Base-by-base conservation (phyloP, 2,329 filamentous ascomycete species). In the Chaetoscypha palmicola region DNA sequence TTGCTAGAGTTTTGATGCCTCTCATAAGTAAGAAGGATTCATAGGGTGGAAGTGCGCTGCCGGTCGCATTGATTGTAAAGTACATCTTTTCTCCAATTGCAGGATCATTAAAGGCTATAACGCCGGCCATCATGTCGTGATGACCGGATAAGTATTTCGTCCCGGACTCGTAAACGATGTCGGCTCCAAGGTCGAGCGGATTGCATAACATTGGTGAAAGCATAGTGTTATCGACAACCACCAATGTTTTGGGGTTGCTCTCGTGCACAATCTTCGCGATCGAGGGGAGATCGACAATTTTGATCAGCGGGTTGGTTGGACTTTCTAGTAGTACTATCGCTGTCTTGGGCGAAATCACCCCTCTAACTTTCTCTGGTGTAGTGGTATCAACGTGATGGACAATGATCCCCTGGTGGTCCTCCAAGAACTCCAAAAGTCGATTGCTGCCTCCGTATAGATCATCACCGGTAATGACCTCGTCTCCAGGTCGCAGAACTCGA, bases 161-260 rank as follows among this genome's bases (percentile, higher is more conserved):
- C 44, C 92, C 92, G 20, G 86, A 94, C 69, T 98, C 92, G 67
- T 98, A 98, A 44, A 94, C 88, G 55, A 98, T 85, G 59, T 98
- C 92, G 12, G 91, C 90, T 45, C 94, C 92, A 21, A 97, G 75
- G 49, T 97, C 91, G 14, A 98, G 78, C 4, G 92, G 92, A 68
- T 95, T 97, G 60, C 83, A 83, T 5, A 98, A 80, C 71, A 96
- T 83, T 9, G 92, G 92, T 2, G 90, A 96, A 54, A 98, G 81
- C 92, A 98, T 98, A 46, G 92, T 98, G 71, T 98, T 98, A 68
- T 98, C 92, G 20, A 97, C 92, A 2, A 90, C 81, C 12, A 98
- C 89, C 31, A 97, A 71, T 20, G 87, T 85, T 50, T 77, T 78
- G 5, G 83, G 71, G 64, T 92, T 95, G 38, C 77, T 77, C 28